Evolutionary conservation across 305 asterid genomes (phyloP).

Genomic region (Fraxinus xanthoxyloides): DNA sequence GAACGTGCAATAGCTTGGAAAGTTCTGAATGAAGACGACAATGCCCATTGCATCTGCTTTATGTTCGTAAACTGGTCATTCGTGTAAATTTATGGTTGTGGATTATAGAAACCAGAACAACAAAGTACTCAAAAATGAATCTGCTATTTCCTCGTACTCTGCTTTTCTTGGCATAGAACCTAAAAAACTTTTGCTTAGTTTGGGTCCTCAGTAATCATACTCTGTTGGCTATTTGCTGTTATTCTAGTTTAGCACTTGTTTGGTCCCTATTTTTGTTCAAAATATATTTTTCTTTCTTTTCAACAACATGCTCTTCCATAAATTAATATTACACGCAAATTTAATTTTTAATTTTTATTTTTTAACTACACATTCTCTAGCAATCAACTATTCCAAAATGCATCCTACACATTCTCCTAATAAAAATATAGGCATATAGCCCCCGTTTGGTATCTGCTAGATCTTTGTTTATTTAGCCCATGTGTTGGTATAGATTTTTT

Average conservation of each 20-base stretch:
- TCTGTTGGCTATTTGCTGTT: neutral
- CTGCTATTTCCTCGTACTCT: neutral
- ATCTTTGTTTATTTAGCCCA: neutral
- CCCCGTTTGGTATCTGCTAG: neutral
- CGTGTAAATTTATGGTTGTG: constrained; percentile 38
- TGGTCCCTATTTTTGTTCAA: neutral
- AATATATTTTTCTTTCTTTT: no score
- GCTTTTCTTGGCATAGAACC: constrained; percentile 5
- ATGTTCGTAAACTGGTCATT: constrained; percentile 91
- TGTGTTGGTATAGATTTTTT: neutral
- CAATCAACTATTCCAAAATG: neutral
- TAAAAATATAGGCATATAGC: neutral
- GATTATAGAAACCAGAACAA: constrained; percentile 2
- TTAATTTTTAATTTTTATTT: no score
- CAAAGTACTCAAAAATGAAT: neutral
- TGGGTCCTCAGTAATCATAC: neutral
- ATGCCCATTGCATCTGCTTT: constrained; percentile 84
- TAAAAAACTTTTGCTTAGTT: neutral
- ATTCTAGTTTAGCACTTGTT: neutral
- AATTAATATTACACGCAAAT: no score
- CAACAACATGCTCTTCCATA: neutral
- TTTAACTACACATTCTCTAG: neutral
- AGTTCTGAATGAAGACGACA: constrained; percentile 76
- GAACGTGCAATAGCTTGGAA: constrained; percentile 97
- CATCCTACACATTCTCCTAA: neutral